Evolutionary conservation across 441 rosid genomes (phyloP).

Genomic region (Biscutella laevigata): DNA sequence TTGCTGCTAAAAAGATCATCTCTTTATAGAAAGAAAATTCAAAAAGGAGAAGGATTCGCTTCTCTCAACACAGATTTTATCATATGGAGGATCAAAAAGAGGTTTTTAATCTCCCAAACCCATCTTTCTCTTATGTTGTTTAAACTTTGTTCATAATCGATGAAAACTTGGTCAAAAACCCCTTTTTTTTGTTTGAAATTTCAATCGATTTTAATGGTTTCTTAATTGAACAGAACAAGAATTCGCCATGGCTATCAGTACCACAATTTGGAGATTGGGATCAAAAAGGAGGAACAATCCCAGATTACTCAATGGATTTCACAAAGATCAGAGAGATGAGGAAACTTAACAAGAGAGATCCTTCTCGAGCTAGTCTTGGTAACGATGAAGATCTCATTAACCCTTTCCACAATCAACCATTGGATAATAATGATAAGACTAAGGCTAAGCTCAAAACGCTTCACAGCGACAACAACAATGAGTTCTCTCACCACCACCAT

Average conservation of each 20-base stretch:
- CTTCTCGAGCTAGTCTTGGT: slow-evolving; percentile 82
- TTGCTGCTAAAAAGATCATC: slow-evolving; percentile 11
- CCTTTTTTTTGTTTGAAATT: not conserved
- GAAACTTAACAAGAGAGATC: slow-evolving; percentile 85
- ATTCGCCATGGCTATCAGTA: slow-evolving; percentile 78
- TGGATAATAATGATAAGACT: slow-evolving; percentile 18
- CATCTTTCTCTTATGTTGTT: not conserved
- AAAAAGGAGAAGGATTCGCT: not conserved
- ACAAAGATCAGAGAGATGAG: slow-evolving; percentile 87
- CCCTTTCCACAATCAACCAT: slow-evolving; percentile 36
- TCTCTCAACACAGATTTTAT: not conserved
- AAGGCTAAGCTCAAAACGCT: slow-evolving; percentile 21
- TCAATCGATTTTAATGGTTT: not conserved
- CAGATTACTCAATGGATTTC: slow-evolving; percentile 85
- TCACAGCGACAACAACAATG: slow-evolving; percentile 25
- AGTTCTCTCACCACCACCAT: slow-evolving; percentile 35
- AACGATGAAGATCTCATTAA: slow-evolving; percentile 76
- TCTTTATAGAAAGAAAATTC: too few species aligned
- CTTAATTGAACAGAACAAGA: slow-evolving; percentile 35
- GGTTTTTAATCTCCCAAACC: slow-evolving; percentile 12
- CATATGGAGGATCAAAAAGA: slow-evolving; percentile 27
- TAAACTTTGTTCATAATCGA: too few species aligned
- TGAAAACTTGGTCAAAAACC: not conserved
- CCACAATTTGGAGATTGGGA: slow-evolving; percentile 98
- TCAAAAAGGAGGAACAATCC: slow-evolving; percentile 61